Conservation (phyloP, 2,329 filamentous ascomycete species). For the Thelonectria olida region DNA sequence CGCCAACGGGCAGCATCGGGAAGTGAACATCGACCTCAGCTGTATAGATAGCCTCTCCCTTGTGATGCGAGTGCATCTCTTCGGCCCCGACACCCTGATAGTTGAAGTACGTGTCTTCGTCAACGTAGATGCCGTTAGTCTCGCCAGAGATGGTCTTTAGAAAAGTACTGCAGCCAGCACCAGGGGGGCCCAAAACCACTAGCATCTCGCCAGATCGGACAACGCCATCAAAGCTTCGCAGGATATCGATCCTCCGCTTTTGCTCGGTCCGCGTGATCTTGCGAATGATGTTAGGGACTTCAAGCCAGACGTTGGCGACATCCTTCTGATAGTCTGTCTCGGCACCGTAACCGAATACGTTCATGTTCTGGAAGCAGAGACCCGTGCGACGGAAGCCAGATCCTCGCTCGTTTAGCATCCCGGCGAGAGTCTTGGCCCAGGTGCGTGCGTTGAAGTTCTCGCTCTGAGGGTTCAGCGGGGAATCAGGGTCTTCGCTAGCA, state of each 20-base stretch:
- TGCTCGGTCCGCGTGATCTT: constrained; percentile 1
- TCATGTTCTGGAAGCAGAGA: constrained; percentile 23
- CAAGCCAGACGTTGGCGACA: constrained; percentile 18
- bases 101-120: constrained; percentile 19
- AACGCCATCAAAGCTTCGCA: constrained; percentile 12
- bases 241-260: constrained; percentile 18
- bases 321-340: constrained; percentile 25
- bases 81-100: constrained; percentile 18
- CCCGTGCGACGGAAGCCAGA: constrained; percentile 17
- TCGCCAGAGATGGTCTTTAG: constrained; percentile 24
- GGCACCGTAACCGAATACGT: constrained; percentile 19
- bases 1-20: constrained; percentile 20
- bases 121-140: constrained; percentile 20
- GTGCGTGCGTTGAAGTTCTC: constrained; percentile 18
- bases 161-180: constrained; percentile 16
- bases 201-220: constrained; percentile 17
- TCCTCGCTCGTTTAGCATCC: constrained; percentile 8
- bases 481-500: constrained; percentile 6
- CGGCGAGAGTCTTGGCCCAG: constrained; percentile 19
- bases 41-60: constrained; percentile 22
- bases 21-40: constrained; percentile 22
- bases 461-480: constrained; percentile 12
- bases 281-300: constrained; percentile 7
- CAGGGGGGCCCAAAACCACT: constrained; percentile 16
- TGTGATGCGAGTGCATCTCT: constrained; percentile 21